A percentile compares a stretch with the other conserved stretches of the same genome.
Conservation (phyloP, 202 grass and related monocot species). For the Brachypodium distachyon region DNA sequence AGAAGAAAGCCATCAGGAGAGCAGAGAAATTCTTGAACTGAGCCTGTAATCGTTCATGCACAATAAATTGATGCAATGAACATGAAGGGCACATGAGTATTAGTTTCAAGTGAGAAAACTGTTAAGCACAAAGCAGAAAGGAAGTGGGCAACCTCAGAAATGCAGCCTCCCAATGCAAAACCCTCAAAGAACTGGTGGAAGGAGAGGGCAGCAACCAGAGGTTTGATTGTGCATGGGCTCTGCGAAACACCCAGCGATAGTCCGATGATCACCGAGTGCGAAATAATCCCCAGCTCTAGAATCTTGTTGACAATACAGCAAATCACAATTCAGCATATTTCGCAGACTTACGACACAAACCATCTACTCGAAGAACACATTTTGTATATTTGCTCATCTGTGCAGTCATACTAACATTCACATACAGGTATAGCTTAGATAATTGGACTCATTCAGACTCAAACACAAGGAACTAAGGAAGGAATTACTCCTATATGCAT, state of each 20-base stretch:
- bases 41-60: conserved; percentile 35
- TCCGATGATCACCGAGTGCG: conserved; percentile 87
- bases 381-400: not conserved
- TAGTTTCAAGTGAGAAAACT: not conserved
- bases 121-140: not conserved
- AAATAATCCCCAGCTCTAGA: conserved; percentile 80
- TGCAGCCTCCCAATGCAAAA: conserved; percentile 83
- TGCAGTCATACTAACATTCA: not conserved
- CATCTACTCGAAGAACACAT: not conserved
- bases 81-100: not conserved
- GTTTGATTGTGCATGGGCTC: conserved; percentile 75
- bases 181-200: conserved; percentile 97
- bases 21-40: conserved; percentile 50
- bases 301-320: conserved; percentile 33
- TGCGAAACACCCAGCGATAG: conserved; percentile 75
- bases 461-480: not conserved
- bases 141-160: conserved; percentile 50
- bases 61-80: not conserved
- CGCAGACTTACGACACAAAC: not conserved
- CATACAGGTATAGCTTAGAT: not conserved
- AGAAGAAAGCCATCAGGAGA: conserved; percentile 63
- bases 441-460: not conserved
- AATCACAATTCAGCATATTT: not conserved
- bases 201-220: conserved; percentile 63
- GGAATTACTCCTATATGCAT: too few relatives aligned